Base-by-base conservation (phyloP, 192 early-diverging fungal genomes). In the Dispira parvispora region DNA sequence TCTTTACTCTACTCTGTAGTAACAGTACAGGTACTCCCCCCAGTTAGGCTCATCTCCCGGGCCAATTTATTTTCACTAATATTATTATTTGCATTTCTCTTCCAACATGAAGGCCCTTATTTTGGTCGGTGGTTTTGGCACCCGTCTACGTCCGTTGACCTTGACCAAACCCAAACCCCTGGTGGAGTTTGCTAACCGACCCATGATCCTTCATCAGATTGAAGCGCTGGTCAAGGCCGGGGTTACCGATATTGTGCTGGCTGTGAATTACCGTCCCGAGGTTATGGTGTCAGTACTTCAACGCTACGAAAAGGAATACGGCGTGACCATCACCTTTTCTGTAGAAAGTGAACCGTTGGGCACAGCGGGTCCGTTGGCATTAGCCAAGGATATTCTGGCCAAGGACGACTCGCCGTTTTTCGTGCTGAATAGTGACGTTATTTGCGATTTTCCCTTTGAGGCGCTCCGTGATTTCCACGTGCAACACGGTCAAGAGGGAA, bases 141-240 rank as follows among this genome's bases (percentile, higher is more conserved):
- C 96, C 53, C 89, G 96, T 71, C 85, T 99, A 69, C 85, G 96
- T 43, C 96, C 96, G 47, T 82, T 99, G 58, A 99, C 96, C 18
- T 79, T 99, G 62, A 86, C 94, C 49, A 78, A 92, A 47, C 96
- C 96, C 63, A 99, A 99, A 78, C 96, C 96, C 52, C 81, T 99
- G 53, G 94, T 99, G n/a, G 94, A 99, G 76, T 99, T 99, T 77
- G 91, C 90, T 44, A 99, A 99, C 82, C 88, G 82, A 73, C 94
- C 91, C 62, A 97, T 99, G 89, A 95, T 99, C 75, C 80, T 94
- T 63, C 96, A 99, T 75, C 96, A 99, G 78, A 98, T 99, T 66
- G 94, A 96, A 71, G 92, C 87, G 8, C 79, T 99, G 11, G 91
- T 86, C 52, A 87, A 96, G 89, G 90, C 88, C 65, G 96, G 96